Evolutionary conservation across 441 rosid genomes (phyloP), one percentile per base, ranked within the genome.

Genomic region (Eruca vesicaria): DNA sequence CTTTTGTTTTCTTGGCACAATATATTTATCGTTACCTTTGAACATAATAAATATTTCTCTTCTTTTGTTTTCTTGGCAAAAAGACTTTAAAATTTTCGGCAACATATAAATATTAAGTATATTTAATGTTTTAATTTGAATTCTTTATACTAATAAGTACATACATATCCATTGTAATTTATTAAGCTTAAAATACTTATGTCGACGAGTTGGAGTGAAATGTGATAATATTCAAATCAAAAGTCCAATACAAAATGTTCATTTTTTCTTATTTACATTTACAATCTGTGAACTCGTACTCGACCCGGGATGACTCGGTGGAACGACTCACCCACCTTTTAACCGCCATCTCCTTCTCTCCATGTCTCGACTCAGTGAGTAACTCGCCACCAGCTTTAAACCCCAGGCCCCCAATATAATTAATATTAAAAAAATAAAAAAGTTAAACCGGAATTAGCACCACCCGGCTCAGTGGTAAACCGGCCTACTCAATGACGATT

Each of bases 301-400:
- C 18, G 79, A 88, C 89, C 79, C 85, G 89, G 97, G 96, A 92
- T 85, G 94, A 90, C 96, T 86, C 84, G 90, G 92, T 87, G 66
- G 84, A 81, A 57, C 76, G 71, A 84, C 87, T 80, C 83, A 79
- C 73, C 84, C 84, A 71, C 82, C 85, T 71, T 78, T 43, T 64
- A 62, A 63, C 18, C 80, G 95, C 97, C 95, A 82, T 87, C 97
- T 83, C 93, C 90, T 56, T 64, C 66, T 61, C 78, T 48, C 6
- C 63, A 18, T 73, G 74, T 68, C 84, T 63, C 50, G 58, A 28
- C 86, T 63, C 77, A 32, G 53, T 28, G 45, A 57, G 66, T 43
- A 60, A 75, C 73, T 68, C 73, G 79, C 55, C 23, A 35, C 70
- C 28, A 33, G 36, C 18, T 16, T 43, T 12, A n/a, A 15, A 3